Evolutionary conservation across 2,329 filamentous ascomycete species (phyloP).

Genomic region (Beauveria sp.): DNA sequence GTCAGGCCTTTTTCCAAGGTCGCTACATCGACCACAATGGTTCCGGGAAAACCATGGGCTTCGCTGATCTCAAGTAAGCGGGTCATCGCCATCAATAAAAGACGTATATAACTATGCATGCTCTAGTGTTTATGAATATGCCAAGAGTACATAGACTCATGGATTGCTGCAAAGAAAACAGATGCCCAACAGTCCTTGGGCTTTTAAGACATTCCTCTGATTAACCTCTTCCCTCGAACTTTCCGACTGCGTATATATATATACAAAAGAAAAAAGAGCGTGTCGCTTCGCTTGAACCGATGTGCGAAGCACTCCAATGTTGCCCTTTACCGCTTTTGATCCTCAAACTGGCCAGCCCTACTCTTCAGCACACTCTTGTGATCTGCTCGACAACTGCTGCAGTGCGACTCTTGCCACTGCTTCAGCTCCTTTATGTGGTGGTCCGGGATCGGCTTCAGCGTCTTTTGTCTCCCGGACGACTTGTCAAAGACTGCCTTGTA

Average conservation of each 20-base stretch:
- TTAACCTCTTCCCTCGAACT: background rate
- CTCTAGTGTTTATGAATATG: background rate
- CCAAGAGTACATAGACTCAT: background rate
- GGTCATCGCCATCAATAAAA: background rate
- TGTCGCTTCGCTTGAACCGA: background rate
- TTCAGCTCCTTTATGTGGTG: constrained; percentile 4
- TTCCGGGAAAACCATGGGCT: constrained; percentile 11
- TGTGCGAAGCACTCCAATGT: background rate
- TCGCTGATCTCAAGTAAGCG: constrained; percentile 15
- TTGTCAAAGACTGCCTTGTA: constrained; percentile 13
- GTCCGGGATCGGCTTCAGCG: constrained; percentile 19
- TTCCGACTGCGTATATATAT: background rate
- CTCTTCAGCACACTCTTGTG: background rate
- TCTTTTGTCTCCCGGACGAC: constrained; percentile 23
- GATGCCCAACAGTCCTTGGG: background rate
- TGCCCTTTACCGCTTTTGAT: background rate
- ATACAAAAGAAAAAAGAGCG: background rate
- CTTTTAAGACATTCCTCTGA: background rate
- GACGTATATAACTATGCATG: background rate
- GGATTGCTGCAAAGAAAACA: background rate
- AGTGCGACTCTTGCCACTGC: constrained; percentile 5
- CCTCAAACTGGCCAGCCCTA: background rate
- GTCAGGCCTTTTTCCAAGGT: constrained; percentile 19
- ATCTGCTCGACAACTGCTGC: constrained; percentile 7
- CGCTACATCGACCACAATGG: constrained; percentile 17